These are phyloP conservation scores for Piloderma croceum DNA, from an alignment of 768 basidiomycete genomes.

Conservation along the genomic window DNA sequence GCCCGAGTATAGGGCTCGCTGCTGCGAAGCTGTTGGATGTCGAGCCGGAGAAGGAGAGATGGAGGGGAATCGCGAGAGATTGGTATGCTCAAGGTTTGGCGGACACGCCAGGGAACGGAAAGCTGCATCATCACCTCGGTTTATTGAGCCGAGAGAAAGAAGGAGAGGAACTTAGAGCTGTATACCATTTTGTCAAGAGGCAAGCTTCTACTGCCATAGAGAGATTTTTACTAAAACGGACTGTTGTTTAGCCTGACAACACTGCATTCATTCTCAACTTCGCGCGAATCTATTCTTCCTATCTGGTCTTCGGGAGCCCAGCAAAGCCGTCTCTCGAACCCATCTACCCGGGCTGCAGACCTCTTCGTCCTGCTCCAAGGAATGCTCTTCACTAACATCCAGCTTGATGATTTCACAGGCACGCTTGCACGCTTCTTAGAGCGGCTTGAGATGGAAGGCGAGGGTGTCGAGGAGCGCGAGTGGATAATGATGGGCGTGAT, in stretches of 20 bases:
- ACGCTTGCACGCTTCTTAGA: conserved; percentile 83
- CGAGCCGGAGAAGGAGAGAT: conserved; percentile 87
- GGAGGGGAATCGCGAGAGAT: conserved; percentile 82
- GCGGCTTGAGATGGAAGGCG: conserved; percentile 77
- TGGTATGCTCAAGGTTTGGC: conserved; percentile 89
- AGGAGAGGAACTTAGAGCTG: conserved; percentile 72
- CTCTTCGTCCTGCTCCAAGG: conserved; percentile 92
- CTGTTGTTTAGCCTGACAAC: conserved; percentile 71
- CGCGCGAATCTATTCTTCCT: conserved; percentile 83
- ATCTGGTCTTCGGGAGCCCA: conserved; percentile 81
- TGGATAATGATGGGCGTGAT: conserved; percentile 97
- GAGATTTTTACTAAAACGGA: too few species aligned
- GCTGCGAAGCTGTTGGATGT: conserved; percentile 80
- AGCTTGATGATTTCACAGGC: conserved; percentile 85
- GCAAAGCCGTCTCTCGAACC: conserved; percentile 57
- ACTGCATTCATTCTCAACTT: conserved; percentile 78
- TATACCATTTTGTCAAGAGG: conserved; percentile 97
- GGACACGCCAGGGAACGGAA: conserved; percentile 89
- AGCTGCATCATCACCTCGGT: conserved; percentile 92
- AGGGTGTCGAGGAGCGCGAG: conserved; percentile 73
- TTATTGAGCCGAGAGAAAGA: conserved; percentile 79
- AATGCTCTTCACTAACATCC: conserved; percentile 94
- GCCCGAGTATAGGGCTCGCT: conserved; percentile 77
- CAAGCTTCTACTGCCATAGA: too few species aligned
- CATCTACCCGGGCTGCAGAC: conserved; percentile 69